phyloP scores from a whole-genome alignment of 345 rosid species.

The Eucalyptus pumila region DNA sequence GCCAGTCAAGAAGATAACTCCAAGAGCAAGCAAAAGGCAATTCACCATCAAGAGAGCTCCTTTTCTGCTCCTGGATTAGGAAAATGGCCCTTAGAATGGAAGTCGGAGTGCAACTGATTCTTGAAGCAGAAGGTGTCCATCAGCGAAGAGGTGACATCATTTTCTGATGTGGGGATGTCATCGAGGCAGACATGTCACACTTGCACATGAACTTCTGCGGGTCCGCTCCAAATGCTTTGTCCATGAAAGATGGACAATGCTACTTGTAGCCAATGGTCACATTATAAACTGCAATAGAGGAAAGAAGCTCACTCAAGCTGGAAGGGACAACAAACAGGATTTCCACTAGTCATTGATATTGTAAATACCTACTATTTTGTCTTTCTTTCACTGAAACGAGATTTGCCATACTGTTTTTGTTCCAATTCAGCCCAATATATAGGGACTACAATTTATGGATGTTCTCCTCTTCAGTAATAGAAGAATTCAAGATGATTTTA shows the following conservation, averaged over 20 bases:
- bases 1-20: conserved; percentile 31
- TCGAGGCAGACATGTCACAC: conserved; percentile 25
- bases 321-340: background rate
- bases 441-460: too few relatives aligned
- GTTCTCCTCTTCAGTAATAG: too few relatives aligned
- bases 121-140: conserved; percentile 31
- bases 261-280: conserved; percentile 71
- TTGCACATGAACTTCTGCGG: conserved; percentile 78
- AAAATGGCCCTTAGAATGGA: conserved; percentile 53
- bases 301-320: background rate
- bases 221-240: conserved; percentile 59
- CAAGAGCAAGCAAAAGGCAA: conserved; percentile 36
- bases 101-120: conserved; percentile 47
- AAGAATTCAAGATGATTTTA: too few relatives aligned
- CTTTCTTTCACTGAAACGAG: background rate
- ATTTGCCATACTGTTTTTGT: too few relatives aligned
- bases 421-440: too few relatives aligned
- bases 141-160: too few relatives aligned
- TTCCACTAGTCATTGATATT: too few relatives aligned
- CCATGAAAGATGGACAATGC: conserved; percentile 60
- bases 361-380: too few relatives aligned
- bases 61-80: conserved; percentile 39
- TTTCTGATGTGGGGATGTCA: conserved; percentile 30
- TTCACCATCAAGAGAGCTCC: conserved; percentile 26
- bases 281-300: conserved; percentile 52